Percentiles rank a stretch among this genome's conserved stretches.
Conservation (phyloP, 1,284 basidiomycete species). For the Crocinoboletus sp. region DNA sequence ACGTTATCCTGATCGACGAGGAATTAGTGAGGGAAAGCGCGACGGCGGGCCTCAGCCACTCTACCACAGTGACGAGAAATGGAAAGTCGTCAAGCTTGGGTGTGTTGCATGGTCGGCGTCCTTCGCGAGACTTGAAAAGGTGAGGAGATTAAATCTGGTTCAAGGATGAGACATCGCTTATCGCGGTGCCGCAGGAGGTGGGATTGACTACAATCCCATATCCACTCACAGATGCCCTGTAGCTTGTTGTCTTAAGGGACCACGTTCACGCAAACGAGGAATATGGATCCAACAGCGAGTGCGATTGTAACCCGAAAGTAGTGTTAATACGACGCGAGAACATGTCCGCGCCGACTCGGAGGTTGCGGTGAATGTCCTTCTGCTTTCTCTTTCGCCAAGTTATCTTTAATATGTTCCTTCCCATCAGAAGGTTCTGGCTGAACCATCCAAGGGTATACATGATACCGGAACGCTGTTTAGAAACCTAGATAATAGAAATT, state of each 20-base stretch:
- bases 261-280: neutral
- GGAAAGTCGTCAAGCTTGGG: neutral
- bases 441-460: neutral
- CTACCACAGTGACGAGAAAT: neutral
- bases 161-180: neutral
- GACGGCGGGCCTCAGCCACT: neutral
- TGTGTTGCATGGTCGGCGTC: neutral
- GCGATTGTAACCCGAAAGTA: neutral
- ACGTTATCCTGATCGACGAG: neutral
- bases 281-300: neutral
- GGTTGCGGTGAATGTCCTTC: neutral
- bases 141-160: too few species aligned
- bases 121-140: neutral
- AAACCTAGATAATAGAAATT: too few species aligned
- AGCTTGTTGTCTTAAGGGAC: neutral
- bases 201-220: neutral
- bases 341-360: neutral
- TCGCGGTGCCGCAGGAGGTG: too few species aligned
- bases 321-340: neutral
- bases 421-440: neutral
- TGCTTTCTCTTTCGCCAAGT: neutral
- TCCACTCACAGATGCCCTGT: neutral
- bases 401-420: neutral
- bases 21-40: neutral
- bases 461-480: neutral